These are phyloP conservation scores for Leccinum boreale DNA, from an alignment of 768 basidiomycete genomes.

Conservation along the genomic window DNA sequence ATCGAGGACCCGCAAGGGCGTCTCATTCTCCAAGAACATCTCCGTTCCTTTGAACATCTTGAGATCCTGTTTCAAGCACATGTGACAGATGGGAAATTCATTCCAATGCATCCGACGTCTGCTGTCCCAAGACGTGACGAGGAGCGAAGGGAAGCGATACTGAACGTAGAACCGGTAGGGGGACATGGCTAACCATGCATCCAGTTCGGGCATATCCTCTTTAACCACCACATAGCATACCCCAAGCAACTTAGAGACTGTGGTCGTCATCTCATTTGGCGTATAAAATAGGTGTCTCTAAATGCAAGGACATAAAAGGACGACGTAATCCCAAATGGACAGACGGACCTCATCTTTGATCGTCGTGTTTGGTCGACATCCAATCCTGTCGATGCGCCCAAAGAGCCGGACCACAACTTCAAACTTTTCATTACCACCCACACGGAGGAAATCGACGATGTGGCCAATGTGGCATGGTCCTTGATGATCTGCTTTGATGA, in stretches of 20 bases:
- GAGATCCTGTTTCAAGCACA: constrained; percentile 37
- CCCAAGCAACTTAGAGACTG: constrained; percentile 40
- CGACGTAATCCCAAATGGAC: not conserved
- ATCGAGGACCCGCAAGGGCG: constrained; percentile 35
- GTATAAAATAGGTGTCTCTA: constrained; percentile 66
- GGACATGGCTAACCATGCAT: constrained; percentile 50
- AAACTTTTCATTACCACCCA: constrained; percentile 10
- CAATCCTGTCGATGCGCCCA: constrained; percentile 45
- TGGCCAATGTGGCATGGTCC: constrained; percentile 60
- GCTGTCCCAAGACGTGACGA: constrained; percentile 37
- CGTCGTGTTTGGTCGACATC: constrained; percentile 35
- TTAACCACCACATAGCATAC: constrained; percentile 47
- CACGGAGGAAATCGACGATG: constrained; percentile 35
- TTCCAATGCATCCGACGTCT: constrained; percentile 28
- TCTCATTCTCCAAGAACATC: constrained; percentile 28
- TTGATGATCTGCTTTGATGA: constrained; percentile 39
- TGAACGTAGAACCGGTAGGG: constrained; percentile 55
- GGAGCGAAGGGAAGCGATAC: constrained; percentile 48
- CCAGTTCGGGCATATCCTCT: constrained; percentile 29
- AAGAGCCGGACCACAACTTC: constrained; percentile 41
- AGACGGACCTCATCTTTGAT: constrained; percentile 55
- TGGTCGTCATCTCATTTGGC: constrained; percentile 37
- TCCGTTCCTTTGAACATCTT: constrained; percentile 31
- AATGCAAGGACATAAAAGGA: not conserved
- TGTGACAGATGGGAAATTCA: constrained; percentile 44